phyloP scores from a whole-genome alignment of 169 alveolate species.

The Cryptosporidium meleagridis region DNA sequence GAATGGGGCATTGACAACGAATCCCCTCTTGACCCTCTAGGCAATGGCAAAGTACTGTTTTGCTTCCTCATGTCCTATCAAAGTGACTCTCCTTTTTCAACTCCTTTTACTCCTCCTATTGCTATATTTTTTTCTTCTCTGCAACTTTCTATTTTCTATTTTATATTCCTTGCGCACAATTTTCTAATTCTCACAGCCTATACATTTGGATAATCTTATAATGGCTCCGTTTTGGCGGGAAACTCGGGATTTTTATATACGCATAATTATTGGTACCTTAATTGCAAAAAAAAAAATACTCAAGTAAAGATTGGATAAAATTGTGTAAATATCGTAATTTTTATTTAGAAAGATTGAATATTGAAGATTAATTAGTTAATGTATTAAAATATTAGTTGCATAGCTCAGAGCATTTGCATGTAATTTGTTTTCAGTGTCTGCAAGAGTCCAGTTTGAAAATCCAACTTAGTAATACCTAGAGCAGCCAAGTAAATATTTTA shows the following conservation, averaged over 20 bases:
- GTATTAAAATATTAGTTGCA: no score
- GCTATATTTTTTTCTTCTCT: background rate
- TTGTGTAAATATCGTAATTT: background rate
- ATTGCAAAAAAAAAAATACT: background rate
- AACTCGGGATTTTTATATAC: constrained; percentile 14
- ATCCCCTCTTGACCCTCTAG: constrained; percentile 64
- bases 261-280: constrained; percentile 33
- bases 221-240: constrained; percentile 30
- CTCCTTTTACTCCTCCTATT: background rate
- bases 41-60: constrained; percentile 43
- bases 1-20: constrained; percentile 38
- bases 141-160: background rate
- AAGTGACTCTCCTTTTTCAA: background rate
- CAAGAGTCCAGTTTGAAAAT: background rate
- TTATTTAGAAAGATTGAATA: no score
- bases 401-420: background rate
- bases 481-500: background rate
- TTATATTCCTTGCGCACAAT: background rate
- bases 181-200: background rate
- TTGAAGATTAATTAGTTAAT: no score
- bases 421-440: background rate
- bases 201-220: constrained; percentile 3
- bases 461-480: background rate
- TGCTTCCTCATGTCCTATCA: constrained; percentile 56
- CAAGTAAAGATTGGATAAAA: background rate